Conservation (phyloP, 129 eudicot genomes). For the Pittosporum tobira region DNA sequence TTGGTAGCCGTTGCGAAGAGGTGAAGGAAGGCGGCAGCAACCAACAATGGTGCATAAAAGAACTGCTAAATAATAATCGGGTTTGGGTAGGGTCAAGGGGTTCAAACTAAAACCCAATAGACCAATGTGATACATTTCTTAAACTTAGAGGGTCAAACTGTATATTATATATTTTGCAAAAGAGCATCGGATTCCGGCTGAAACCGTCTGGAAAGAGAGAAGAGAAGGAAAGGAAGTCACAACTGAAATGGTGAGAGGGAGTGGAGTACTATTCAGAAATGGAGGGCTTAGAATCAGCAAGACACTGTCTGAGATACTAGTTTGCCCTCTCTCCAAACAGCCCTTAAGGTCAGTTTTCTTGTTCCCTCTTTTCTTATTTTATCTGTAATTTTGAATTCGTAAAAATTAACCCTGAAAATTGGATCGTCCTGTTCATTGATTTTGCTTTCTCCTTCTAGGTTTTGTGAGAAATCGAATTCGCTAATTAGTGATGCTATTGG, state of each 20-base stretch:
- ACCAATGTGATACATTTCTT: no score
- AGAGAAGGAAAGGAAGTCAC: no score
- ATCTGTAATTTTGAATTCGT: not conserved
- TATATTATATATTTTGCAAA: no score
- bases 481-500: slow-evolving; percentile 6
- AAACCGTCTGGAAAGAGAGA: no score
- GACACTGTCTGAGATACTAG: not conserved
- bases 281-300: not conserved
- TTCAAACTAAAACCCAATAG: no score
- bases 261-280: not conserved
- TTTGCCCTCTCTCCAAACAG: slow-evolving; percentile 13
- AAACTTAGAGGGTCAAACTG: no score
- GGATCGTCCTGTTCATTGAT: not conserved
- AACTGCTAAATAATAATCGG: no score
- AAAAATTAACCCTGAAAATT: not conserved
- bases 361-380: not conserved
- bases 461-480: slow-evolving; percentile 4
- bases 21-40: no score
- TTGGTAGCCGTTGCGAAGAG: no score
- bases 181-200: no score
- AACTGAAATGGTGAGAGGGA: not conserved
- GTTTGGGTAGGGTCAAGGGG: no score
- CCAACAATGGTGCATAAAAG: no score
- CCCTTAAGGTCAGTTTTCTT: not conserved
- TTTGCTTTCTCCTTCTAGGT: not conserved